Base-by-base conservation (phyloP, 192 early-diverging fungal species). In the Coemansia sp. region DNA sequence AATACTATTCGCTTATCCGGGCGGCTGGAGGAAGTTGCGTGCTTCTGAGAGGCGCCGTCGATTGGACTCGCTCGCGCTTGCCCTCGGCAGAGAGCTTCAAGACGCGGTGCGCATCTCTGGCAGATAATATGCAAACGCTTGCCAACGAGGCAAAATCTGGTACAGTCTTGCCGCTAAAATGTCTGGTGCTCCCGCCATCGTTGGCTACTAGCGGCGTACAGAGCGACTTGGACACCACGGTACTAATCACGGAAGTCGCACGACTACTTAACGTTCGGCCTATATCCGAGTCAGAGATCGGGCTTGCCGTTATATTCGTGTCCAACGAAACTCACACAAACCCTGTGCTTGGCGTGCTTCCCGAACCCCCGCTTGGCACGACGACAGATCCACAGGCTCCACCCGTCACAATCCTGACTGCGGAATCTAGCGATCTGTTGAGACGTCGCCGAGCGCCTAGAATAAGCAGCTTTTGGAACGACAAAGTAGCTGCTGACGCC, bases 281-380 rank as follows among this genome's bases (percentile, higher is more conserved):
- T 12, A 74, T 82, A 38, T 74, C 79, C 1, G 79, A 77, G 40
- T 82, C 79, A 2, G 79, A 82, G 52, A 74, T 82, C 13, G 65
- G 79, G 15, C 72, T 82, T 20, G 71, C 79, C 0, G 63, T 82
- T 7, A 41, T 82, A 47, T 69, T 74, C 62, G 72, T 73, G 2
- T 71, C 79, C 11, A 57, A 55, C 55, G 63, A 67, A 22, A 66
- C 65, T 10, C 72, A 82, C 61, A 74, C 72, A n/a, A 82, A 74
- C 27, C 47, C 79, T 1, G 43, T 20, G 13, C 57, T 34, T 36
- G 57, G 5, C 12, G 5, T 59, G 57, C 57, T 13, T 36, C 33
- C 31, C 2, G 29, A 33, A 7, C 0, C 57, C 31, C 3, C 57
- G 29, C 57, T 36, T 34, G 16, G 8, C 5, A 33, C 13, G 31